Conservation (phyloP, 2,329 filamentous ascomycete genomes). For the Celoporthe dispersa region DNA sequence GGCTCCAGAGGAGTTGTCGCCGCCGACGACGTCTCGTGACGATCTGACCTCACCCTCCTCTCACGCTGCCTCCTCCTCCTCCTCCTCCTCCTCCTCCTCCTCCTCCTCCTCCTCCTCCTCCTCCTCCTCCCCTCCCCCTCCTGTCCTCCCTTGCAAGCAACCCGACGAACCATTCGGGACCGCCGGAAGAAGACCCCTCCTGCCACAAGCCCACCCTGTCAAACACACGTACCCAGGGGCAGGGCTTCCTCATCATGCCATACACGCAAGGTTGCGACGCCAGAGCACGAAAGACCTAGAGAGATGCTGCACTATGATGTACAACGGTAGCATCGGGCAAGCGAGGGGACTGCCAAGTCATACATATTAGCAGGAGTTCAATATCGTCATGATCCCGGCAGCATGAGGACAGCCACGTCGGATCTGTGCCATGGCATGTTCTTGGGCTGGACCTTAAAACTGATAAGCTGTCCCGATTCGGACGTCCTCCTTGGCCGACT, state of each 20-base stretch:
- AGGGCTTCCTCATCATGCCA: background rate
- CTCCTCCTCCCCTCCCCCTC: background rate
- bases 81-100: no score
- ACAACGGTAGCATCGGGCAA: background rate
- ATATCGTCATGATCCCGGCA: background rate
- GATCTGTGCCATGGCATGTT: background rate
- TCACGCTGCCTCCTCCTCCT: background rate
- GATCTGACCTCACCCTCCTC: background rate
- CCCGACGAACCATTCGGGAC: background rate
- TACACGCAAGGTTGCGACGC: background rate
- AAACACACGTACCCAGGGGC: background rate
- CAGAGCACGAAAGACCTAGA: no score
- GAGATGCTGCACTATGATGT: background rate
- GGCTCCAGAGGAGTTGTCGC: no score
- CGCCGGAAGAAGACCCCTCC: background rate
- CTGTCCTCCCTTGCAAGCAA: background rate
- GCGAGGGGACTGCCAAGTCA: background rate
- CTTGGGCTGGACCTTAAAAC: background rate
- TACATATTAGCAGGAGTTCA: background rate
- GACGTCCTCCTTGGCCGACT: background rate
- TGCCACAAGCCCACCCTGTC: background rate
- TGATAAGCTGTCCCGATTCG: background rate
- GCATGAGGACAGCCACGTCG: background rate
- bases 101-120: no score
- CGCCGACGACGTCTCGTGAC: constrained; percentile 4